Conservation (phyloP, 2,329 filamentous ascomycete genomes). For the Stachybotrys chartarum region DNA sequence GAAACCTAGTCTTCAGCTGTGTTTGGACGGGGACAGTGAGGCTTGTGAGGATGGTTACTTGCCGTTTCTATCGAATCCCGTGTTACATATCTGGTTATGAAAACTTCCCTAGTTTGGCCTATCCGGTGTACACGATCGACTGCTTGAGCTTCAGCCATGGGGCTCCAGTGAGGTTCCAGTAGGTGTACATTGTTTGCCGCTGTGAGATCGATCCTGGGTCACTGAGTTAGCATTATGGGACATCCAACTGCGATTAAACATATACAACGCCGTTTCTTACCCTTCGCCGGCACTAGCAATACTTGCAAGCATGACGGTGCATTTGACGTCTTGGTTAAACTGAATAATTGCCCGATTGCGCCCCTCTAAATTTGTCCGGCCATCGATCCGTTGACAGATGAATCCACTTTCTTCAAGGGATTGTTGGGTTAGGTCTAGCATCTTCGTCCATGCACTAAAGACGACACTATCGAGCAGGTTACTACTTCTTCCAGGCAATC, state of each 20-base stretch:
- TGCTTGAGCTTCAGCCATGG: conserved; percentile 24
- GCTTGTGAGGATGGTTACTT: conserved; percentile 1
- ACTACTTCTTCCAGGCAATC: no score
- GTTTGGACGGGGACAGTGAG: no score
- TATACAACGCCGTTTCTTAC: conserved; percentile 9
- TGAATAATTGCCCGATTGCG: conserved; percentile 6
- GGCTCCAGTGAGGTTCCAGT: conserved; percentile 26
- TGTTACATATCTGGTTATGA: conserved; percentile 18
- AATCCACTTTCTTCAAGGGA: conserved; percentile 8
- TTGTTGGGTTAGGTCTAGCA: conserved; percentile 16
- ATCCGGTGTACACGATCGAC: conserved; percentile 22
- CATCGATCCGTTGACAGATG: conserved; percentile 15
- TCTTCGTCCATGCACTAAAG: conserved; percentile 19
- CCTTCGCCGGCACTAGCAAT: conserved; percentile 21
- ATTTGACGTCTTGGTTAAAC: conserved; percentile 10
- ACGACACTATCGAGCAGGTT: conserved; percentile 12
- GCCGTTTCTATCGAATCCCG: conserved; percentile 16
- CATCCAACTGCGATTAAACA: no score
- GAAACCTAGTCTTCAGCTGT: no score
- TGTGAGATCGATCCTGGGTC: conserved; percentile 16
- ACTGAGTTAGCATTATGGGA: no score
- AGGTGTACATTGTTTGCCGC: conserved; percentile 20
- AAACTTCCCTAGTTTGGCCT: conserved; percentile 18
- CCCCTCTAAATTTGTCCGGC: conserved; percentile 5
- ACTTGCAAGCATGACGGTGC: conserved; percentile 19